Evolutionary conservation across 2,329 filamentous ascomycete species (phyloP).

Genomic region (Dendrostoma leiphaemia): DNA sequence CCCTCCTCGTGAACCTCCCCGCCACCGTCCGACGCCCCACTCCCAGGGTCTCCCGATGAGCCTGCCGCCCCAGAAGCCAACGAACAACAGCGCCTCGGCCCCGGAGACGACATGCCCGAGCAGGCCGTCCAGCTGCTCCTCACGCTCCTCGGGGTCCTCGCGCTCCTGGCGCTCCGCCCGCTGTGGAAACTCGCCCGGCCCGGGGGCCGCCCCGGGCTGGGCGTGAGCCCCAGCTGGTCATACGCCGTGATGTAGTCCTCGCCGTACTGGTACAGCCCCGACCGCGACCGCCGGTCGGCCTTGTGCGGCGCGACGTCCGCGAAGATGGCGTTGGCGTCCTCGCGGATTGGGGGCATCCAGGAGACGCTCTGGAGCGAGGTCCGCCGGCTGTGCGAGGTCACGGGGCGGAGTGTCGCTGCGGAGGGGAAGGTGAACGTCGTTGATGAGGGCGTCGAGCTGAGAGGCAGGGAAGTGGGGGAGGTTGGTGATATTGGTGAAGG

Average conservation of each 20-base stretch:
- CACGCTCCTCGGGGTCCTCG: background rate
- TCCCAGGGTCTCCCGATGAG: no score
- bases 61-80: no score
- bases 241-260: slow-evolving; percentile 18
- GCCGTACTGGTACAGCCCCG: slow-evolving; percentile 15
- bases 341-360: slow-evolving; percentile 13
- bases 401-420: no score
- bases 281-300: background rate
- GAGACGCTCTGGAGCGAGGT: background rate
- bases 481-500: background rate
- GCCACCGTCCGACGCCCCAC: background rate
- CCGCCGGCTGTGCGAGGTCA: background rate
- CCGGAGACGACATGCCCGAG: background rate
- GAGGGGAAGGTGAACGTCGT: background rate
- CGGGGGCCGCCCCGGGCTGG: background rate
- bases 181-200: slow-evolving; percentile 1
- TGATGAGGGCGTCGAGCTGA: background rate
- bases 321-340: slow-evolving; percentile 10
- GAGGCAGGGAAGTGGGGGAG: background rate
- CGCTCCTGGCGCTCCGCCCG: background rate
- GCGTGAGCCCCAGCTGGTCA: slow-evolving; percentile 4
- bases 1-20: no score
- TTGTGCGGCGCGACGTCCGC: background rate
- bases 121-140: background rate
- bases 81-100: background rate